Evolutionary conservation across 768 basidiomycete genomes (phyloP).

Genomic region (Epithele typhae): DNA sequence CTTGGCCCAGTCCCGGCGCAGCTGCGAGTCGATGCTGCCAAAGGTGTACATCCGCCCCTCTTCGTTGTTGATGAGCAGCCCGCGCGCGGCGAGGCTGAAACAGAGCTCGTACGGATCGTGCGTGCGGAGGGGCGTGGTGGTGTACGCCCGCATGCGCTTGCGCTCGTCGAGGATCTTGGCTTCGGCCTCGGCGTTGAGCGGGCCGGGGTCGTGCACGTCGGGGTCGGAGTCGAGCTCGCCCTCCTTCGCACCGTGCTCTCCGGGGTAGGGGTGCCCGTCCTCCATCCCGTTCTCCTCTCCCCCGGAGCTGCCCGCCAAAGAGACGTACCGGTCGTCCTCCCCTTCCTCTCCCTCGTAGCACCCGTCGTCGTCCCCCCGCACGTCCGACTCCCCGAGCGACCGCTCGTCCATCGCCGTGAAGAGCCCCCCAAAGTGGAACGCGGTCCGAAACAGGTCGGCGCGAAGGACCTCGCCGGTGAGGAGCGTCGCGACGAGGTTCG

Average conservation of each 20-base stretch:
- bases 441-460: constrained; percentile 34
- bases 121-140: no score
- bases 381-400: constrained; percentile 7
- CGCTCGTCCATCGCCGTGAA: constrained; percentile 10
- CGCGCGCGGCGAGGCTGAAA: constrained; percentile 24
- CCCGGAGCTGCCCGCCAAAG: no score
- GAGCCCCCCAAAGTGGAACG: constrained; percentile 26
- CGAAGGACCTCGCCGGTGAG: constrained; percentile 37
- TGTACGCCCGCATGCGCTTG: no score
- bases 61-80: constrained; percentile 35
- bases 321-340: no score
- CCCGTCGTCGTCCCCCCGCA: not conserved
- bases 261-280: no score
- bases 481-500: constrained; percentile 34
- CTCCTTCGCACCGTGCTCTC: not conserved
- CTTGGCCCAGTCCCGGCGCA: constrained; percentile 34
- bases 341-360: not conserved
- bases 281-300: no score
- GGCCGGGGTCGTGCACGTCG: not conserved
- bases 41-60: constrained; percentile 38
- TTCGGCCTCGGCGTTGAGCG: no score
- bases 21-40: constrained; percentile 32
- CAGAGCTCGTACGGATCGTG: constrained; percentile 29
- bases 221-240: not conserved
- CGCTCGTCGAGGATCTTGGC: no score